Evolutionary conservation across 202 grass and related monocot genomes (phyloP).

Genomic region (Zoysia matrella): DNA sequence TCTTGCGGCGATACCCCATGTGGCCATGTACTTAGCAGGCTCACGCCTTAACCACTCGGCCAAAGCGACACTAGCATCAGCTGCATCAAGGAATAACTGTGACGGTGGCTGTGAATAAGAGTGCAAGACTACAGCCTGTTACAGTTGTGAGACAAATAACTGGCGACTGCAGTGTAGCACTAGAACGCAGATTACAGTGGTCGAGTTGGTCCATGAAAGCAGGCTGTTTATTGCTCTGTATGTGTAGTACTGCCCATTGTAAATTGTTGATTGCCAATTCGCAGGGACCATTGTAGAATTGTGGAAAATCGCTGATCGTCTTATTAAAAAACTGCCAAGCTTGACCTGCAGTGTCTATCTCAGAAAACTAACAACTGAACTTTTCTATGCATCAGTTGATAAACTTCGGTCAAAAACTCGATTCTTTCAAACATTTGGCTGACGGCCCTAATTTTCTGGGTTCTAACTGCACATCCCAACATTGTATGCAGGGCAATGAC

Average conservation of each 20-base stretch:
- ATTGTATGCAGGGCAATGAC: too few species aligned
- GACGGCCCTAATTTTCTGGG: not conserved
- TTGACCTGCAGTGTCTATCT: too few species aligned
- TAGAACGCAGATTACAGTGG: not conserved
- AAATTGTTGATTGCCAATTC: not conserved
- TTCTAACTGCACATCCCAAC: not conserved
- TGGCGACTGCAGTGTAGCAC: not conserved
- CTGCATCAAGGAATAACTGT: not conserved
- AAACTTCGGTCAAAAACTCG: not conserved
- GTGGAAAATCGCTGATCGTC: too few species aligned
- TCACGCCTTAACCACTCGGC: constrained; percentile 94
- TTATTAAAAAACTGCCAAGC: too few species aligned
- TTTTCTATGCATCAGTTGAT: not conserved
- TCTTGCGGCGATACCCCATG: too few species aligned
- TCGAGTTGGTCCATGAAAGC: not conserved
- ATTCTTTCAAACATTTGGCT: not conserved
- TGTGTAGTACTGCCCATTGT: not conserved
- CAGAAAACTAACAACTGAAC: not conserved
- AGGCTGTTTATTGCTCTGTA: not conserved
- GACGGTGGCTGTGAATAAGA: too few species aligned
- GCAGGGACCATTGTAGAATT: not conserved
- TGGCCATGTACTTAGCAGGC: constrained; percentile 95
- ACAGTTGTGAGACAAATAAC: not conserved
- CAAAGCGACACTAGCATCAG: constrained; percentile 42
- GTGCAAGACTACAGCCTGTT: too few species aligned